These are phyloP conservation scores for Suillus occidentalis DNA, from an alignment of 768 basidiomycete genomes.

Conservation along the genomic window DNA sequence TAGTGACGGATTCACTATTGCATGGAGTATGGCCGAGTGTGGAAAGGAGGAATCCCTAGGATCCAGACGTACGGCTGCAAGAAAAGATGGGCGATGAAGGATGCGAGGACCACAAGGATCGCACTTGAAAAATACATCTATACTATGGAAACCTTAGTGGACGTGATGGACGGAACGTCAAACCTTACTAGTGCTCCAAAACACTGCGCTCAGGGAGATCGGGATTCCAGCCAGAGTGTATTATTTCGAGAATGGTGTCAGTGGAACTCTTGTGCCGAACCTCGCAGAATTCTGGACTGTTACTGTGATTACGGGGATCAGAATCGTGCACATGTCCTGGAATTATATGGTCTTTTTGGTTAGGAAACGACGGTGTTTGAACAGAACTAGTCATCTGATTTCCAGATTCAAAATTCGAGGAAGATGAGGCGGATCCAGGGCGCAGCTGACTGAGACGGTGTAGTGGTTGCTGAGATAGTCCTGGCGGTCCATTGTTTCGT, in stretches of 20 bases:
- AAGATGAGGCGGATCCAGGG: slow-evolving; percentile 26
- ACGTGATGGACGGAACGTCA: not conserved
- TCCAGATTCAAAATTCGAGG: slow-evolving; percentile 14
- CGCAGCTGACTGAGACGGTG: slow-evolving; percentile 15
- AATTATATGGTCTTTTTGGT: slow-evolving; percentile 16
- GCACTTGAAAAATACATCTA: slow-evolving; percentile 86
- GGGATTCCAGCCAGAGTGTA: slow-evolving; percentile 82
- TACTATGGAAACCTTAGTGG: slow-evolving; percentile 41
- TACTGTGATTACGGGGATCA: slow-evolving; percentile 43
- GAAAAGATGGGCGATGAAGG: slow-evolving; percentile 77
- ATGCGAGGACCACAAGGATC: slow-evolving; percentile 87
- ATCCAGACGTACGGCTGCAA: slow-evolving; percentile 75
- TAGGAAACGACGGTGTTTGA: slow-evolving; percentile 7
- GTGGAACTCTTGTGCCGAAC: slow-evolving; percentile 39
- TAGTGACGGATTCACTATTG: slow-evolving; percentile 58
- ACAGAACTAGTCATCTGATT: slow-evolving; percentile 13
- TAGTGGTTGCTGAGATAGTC: slow-evolving; percentile 17
- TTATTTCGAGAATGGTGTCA: slow-evolving; percentile 62
- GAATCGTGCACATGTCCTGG: slow-evolving; percentile 37
- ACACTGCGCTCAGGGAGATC: slow-evolving; percentile 77
- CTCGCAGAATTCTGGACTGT: slow-evolving; percentile 51
- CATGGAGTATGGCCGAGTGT: slow-evolving; percentile 87
- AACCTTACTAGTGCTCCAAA: slow-evolving; percentile 70
- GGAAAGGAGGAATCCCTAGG: slow-evolving; percentile 85
- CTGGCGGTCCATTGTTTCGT: slow-evolving; percentile 40